Evolutionary conservation across 768 basidiomycete species (phyloP), one percentile per base, ranked within the genome.

Genomic region (Daedaleopsis nitida): DNA sequence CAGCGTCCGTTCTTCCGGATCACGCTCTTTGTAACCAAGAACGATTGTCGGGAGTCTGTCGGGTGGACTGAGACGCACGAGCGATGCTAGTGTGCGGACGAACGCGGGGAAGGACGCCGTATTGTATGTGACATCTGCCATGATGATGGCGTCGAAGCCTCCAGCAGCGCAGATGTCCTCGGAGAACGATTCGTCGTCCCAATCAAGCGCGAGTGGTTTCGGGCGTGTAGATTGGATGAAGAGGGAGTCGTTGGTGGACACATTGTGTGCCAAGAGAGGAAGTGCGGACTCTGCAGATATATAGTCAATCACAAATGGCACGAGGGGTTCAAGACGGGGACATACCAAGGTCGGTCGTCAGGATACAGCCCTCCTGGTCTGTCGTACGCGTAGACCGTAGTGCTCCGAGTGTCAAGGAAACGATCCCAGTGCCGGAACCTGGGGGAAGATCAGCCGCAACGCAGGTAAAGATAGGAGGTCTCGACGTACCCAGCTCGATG

Each of bases 101-200:
- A 96, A 83, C 0, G 89, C 79, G 2, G 90, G 84, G 72, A 96
- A 97, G 1, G 92, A 89, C 1, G 86, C 76, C 0, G 91, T 92
- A 75, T 96, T 96, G 77, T 96, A 96, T 1, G 93, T 89, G 9
- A 96, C 92, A 67, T 97, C 95, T 13, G 94, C 91, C 86, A 96
- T 93, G 91, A 94, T 72, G 55, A 96, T 84, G 39, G 84, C 75
- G 68, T 93, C 86, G 39, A 91, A 76, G 6, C 78, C 75, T 14
- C 62, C 63, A 5, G 65, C 72, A 6, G 65, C 60, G 32, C 66
- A 68, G 35, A 86, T 77, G 19, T 72, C 74, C 1, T 79, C 75
- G 0, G 90, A 81, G 3, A 90, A 73, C 0, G 67, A 66, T 8
- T 83, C 78, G 45, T 83, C 75, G 63, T 94, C 89, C 94, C 94